Conservation (phyloP, 305 asterid species). For the Fraxinus sp. region DNA sequence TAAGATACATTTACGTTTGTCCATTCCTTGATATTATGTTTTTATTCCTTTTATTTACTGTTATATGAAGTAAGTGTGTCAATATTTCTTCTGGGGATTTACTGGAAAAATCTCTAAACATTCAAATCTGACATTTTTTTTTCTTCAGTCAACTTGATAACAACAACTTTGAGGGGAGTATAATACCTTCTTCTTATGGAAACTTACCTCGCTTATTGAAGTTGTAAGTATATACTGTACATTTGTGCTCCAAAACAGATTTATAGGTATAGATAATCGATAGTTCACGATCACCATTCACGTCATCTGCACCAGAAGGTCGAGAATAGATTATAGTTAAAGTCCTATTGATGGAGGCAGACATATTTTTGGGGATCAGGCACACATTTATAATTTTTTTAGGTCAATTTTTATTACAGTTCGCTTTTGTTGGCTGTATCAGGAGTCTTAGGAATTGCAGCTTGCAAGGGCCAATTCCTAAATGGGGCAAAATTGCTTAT, state of each 20-base stretch:
- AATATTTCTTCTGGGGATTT: background rate
- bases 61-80: background rate
- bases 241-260: background rate
- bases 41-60: background rate
- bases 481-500: slow-evolving; percentile 50
- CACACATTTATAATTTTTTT: background rate
- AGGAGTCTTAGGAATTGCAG: slow-evolving; percentile 90
- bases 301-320: background rate
- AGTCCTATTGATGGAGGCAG: slow-evolving; percentile 8
- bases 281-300: background rate
- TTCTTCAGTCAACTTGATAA: slow-evolving; percentile 81
- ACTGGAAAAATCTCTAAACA: background rate
- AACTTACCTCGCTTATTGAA: slow-evolving; percentile 63
- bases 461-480: slow-evolving; percentile 64
- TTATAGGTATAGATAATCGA: background rate
- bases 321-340: background rate
- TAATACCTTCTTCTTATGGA: slow-evolving; percentile 63
- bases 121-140: background rate
- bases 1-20: background rate
- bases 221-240: slow-evolving; percentile 46
- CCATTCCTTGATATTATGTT: background rate
- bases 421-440: slow-evolving; percentile 32
- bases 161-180: slow-evolving; percentile 66
- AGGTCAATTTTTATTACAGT: background rate
- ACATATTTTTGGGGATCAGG: background rate